These are phyloP conservation scores for Colletotrichum graminicola DNA, from an alignment of 2,329 filamentous ascomycete species.

Conservation along the genomic window DNA sequence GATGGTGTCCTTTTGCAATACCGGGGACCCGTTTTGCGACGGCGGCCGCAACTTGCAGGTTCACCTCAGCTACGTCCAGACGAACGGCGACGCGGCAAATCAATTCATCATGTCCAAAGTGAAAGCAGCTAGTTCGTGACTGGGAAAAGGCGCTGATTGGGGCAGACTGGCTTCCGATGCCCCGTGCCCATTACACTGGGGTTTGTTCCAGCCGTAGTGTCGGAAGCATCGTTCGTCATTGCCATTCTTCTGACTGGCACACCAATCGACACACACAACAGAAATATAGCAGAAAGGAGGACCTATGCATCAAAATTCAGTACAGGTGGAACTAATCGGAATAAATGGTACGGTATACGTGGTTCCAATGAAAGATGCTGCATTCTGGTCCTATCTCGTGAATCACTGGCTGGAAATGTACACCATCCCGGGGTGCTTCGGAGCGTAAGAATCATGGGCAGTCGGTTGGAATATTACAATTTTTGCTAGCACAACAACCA, in stretches of 20 bases:
- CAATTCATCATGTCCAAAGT: slow-evolving; percentile 51
- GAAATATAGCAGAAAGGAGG: neutral
- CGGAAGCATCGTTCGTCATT: neutral
- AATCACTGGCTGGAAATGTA: too few species aligned
- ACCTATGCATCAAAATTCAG: neutral
- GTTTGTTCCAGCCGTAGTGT: neutral
- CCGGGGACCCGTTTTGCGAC: slow-evolving; percentile 57
- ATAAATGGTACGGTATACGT: too few species aligned
- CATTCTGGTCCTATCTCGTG: too few species aligned
- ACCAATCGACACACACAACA: neutral
- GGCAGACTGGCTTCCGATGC: neutral
- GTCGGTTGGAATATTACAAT: neutral
- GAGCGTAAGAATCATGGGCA: too few species aligned
- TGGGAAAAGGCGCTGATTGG: too few species aligned
- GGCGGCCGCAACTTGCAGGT: slow-evolving; percentile 47
- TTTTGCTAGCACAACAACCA: too few species aligned
- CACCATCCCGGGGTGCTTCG: neutral
- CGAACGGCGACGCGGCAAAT: slow-evolving; percentile 51
- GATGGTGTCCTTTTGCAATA: slow-evolving; percentile 56
- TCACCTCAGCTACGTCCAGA: slow-evolving; percentile 52
- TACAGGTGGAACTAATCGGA: neutral
- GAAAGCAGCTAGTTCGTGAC: slow-evolving; percentile 1
- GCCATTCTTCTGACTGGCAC: neutral
- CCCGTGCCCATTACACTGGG: neutral
- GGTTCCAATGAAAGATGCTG: too few species aligned